Conservation (phyloP, 139 green algal genomes). For the Protoeuglena noctilucae region DNA sequence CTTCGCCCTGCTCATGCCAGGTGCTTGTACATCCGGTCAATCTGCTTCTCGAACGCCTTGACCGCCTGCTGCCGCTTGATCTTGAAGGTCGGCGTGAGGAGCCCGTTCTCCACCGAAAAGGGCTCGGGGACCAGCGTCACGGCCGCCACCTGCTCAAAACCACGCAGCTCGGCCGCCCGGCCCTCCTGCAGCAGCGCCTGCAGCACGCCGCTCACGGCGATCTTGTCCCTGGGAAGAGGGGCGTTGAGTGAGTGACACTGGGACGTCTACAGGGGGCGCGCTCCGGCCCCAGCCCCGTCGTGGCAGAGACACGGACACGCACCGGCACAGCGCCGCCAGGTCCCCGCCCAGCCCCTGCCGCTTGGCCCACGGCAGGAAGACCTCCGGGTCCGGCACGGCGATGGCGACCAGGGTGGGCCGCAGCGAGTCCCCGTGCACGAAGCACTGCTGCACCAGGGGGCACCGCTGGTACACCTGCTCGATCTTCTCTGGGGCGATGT, state of each 20-base stretch:
- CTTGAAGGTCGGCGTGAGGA: constrained; percentile 87
- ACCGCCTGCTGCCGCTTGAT: constrained; percentile 70
- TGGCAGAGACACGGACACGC: no score
- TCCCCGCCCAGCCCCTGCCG: constrained; percentile 21
- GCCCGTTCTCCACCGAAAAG: constrained; percentile 48
- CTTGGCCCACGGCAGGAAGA: constrained; percentile 36
- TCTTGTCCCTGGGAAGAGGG: no score
- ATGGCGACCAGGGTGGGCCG: constrained; percentile 73
- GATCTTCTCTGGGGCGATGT: constrained; percentile 90
- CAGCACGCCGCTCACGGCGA: constrained; percentile 12
- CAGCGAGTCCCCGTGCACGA: constrained; percentile 84
- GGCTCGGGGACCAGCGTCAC: background rate
- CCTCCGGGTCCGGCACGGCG: constrained; percentile 52
- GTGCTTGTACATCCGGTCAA: constrained; percentile 47
- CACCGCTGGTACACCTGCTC: constrained; percentile 78
- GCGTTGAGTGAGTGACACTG: no score
- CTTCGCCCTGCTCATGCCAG: no score
- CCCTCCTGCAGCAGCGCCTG: constrained; percentile 65
- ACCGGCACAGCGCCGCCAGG: constrained; percentile 7
- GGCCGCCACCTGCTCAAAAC: constrained; percentile 61
- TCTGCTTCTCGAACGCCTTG: constrained; percentile 36
- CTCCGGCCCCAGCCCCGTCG: no score
- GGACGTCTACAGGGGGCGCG: no score
- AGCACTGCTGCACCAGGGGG: constrained; percentile 57
- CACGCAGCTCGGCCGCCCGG: constrained; percentile 51